Base-by-base conservation (phyloP, 2,329 filamentous ascomycete genomes). In the Sarocladium strictum region DNA sequence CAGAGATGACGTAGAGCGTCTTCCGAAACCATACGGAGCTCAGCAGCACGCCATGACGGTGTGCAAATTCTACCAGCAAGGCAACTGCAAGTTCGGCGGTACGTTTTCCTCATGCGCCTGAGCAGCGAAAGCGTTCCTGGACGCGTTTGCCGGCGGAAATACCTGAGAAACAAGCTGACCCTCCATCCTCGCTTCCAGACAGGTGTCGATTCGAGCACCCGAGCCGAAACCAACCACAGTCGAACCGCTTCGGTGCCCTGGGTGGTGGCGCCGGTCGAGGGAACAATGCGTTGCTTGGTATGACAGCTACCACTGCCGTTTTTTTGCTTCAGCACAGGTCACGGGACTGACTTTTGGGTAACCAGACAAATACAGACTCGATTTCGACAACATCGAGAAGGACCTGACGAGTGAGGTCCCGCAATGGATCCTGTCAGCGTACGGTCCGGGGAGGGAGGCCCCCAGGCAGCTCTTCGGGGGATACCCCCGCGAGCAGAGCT, bases 381-480 rank as follows among this genome's bases (percentile, higher is more conserved):
- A 72, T n/a, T 70, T 72, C 40, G 80, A 81, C 0, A 72, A 71
- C 2, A 86, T 95, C 61, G 77, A 78, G 57, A 71, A 72, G 53
- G 90, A 95, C 64, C 75, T 95, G 45, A 81, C 77, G 1, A 76
- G 77, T 21, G 89, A 94, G 57, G 79, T 80, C 9, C 93, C 93
- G 17, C 73, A 82, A 76, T 97, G 92, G 88, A 86, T 94, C 3
- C 79, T 97, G 23, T 96, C 92, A 1, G 80, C 87, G 21, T 97
- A 96, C 68, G 89, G 85, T 0, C 91, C 92, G 0, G 87, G 87
- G 3, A 79, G 76, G 62, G 82, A 91, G 61, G 83, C 87, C 1
- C 92, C 92, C 0, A 83, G 83, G 17, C 90, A 96, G 69, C 77
- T 97, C 1, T 92, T 96, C 63, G 90, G 90, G 53, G 91, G 90